phyloP scores from a whole-genome alignment of 371 early-diverging fungal species.

The Saksenaea oblongispora region DNA sequence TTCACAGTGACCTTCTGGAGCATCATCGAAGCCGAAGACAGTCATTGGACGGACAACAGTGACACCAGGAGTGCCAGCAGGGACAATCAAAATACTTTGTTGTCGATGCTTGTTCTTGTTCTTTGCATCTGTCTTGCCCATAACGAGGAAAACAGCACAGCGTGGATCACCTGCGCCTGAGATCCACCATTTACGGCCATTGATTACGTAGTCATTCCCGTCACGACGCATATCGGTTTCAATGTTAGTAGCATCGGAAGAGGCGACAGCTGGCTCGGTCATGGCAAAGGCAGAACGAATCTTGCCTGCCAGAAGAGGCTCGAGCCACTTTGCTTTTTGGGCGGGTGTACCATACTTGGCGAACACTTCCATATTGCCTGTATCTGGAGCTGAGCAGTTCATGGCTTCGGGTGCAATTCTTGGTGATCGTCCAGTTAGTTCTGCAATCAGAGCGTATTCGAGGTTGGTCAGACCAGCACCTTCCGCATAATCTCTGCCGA shows the following conservation, averaged over 20 bases:
- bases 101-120: conserved; percentile 78
- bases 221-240: conserved; percentile 74
- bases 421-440: conserved; percentile 82
- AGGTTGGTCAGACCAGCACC: conserved; percentile 92
- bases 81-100: conserved; percentile 91
- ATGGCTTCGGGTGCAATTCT: conserved; percentile 82
- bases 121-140: conserved; percentile 84
- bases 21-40: conserved; percentile 96
- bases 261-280: conserved; percentile 94
- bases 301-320: conserved; percentile 84
- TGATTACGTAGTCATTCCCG: conserved; percentile 79
- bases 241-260: conserved; percentile 97
- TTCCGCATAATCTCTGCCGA: conserved; percentile 73
- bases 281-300: conserved; percentile 97
- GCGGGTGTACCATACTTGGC: conserved; percentile 89
- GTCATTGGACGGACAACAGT: conserved; percentile 82
- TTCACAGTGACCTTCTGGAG: conserved; percentile 94
- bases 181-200: conserved; percentile 97
- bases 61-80: conserved; percentile 86
- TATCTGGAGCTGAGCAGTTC: conserved; percentile 97
- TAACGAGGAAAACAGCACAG: conserved; percentile 84
- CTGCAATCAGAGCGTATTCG: conserved; percentile 91
- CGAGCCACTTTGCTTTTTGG: conserved; percentile 87
- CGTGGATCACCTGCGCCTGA: conserved; percentile 93
- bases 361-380: conserved; percentile 98